Base-by-base conservation (phyloP, 1,139 yeast genomes). In the Candida sojae region DNA sequence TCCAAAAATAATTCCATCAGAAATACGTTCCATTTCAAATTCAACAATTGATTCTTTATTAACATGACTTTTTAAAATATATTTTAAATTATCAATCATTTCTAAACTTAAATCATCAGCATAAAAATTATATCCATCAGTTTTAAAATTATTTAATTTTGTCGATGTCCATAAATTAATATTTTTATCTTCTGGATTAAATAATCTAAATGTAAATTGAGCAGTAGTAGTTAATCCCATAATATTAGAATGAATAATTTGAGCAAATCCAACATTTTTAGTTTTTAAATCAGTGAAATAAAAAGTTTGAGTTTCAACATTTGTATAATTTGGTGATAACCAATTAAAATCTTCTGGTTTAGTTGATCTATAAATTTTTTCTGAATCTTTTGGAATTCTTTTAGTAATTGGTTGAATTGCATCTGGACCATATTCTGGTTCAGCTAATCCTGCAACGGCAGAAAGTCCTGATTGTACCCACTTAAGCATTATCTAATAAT, bases 381-480 rank as follows among this genome's bases (percentile, higher is more conserved):
- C 75, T 66, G 63, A 73, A 79, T 53, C 70, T 73, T 47, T 73
- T 77, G 32, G 17, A 48, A 86, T 82, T 45, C 85, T 72, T 39
- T 79, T 83, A 40, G 87, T 80, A 50, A 91, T 82, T n/a, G 97
- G 81, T 61, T 86, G 92, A 58, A 93, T 89, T 43, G 96, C 96
- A 48, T 86, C 96, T 43, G 86, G 80, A 46, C 99, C 99, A 62
- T 93, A 93, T 63, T 88, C 96, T 28, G 99, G 99, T 68, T 93
- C 99, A 2, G 97, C 96, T 13, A 96, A 83, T 45, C 99, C 99
- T 6, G 97, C 95, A 42, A 91, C 93, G 5, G 96, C 93, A 21
- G 98, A 90, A 43, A 93, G 81, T 48, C 96, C 82, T 52, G 92
- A 87, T 75, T 87, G 93, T 53, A 87, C 88, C 91, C 91, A 86